phyloP scores from a whole-genome alignment of 148 eudicot species.

The Fallopia convolvulus region DNA sequence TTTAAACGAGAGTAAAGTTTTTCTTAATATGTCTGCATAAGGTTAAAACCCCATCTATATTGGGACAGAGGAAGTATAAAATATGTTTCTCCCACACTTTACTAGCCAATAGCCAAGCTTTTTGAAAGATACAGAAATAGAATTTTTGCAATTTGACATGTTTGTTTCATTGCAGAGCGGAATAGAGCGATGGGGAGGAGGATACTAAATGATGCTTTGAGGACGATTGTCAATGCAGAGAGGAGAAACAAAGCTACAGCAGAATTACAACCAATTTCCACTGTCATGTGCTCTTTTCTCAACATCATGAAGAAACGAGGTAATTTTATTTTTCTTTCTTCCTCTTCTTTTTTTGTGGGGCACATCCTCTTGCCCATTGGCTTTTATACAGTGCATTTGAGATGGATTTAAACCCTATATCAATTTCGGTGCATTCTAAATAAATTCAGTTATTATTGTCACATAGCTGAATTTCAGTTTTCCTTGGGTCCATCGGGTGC shows the following conservation, averaged over 20 bases:
- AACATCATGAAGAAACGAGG: conserved; percentile 87
- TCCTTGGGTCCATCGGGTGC: too few species aligned
- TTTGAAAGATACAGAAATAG: neutral
- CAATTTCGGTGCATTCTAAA: too few species aligned
- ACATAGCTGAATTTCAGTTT: too few species aligned
- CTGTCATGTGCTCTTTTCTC: conserved; percentile 63
- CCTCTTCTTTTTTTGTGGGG: neutral
- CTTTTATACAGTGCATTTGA: too few species aligned
- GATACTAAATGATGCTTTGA: conserved; percentile 66
- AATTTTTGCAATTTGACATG: neutral
- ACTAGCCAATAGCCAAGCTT: neutral
- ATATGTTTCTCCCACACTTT: neutral
- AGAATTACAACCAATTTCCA: conserved; percentile 57
- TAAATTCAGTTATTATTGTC: too few species aligned
- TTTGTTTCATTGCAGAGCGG: neutral
- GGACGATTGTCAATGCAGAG: conserved; percentile 80
- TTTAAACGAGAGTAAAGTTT: too few species aligned
- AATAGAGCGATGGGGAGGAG: conserved; percentile 54
- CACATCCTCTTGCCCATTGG: too few species aligned
- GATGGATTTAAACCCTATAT: too few species aligned
- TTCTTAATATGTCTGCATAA: too few species aligned
- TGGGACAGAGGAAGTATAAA: too few species aligned
- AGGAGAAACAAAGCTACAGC: conserved; percentile 64
- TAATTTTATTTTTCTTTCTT: conserved; percentile 11
- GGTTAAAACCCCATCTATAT: too few species aligned